Evolutionary conservation across 768 basidiomycete species (phyloP), one percentile per base, ranked within the genome.

Genomic region (Rhizopogon vinicolor): DNA sequence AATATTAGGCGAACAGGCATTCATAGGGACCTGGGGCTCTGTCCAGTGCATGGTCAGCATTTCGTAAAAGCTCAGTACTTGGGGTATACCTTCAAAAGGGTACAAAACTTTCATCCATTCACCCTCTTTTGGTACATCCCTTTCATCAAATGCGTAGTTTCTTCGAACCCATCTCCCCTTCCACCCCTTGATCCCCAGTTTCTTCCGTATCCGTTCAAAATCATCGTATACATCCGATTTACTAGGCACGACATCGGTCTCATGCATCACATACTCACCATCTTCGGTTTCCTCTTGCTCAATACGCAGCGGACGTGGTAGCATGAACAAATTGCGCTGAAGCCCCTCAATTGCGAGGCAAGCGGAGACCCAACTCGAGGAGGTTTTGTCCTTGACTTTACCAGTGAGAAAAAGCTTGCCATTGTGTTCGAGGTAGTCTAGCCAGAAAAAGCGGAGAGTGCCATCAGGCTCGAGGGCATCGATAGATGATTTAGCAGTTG

Each of bases 51-150:
- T 12, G 59, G 51, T 41, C 28, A 37, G 50, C 29, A 31, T 12
- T 19, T 42, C 3, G 22, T 8, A 8, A 9, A 33, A 9, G 12
- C 46, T 14, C 18, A 12, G 31, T 18, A 41, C 12, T 25, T 16
- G 58, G 4, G 10, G 63, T 85, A 60, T 57, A 93, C 96, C 86
- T 58, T 87, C 82, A 62, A 93, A 98, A 16, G 86, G 82, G 68
- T 97, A 98, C 2, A 95, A 82, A 2, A 96, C 92, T 69, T 99
- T 98, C 72, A 98, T 74, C 93, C 93, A 99, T 59, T 88, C 80
- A 66, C 94, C 86, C 18, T 83, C 87, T 54, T 83, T 77, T 1
- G 94, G 93, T 1, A 97, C 82, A 44, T 89, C 87, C 58, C 79
- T 76, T 35, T 52, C 56, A 8, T 92, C 95, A 65, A 99, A 98